phyloP scores from a whole-genome alignment of 371 early-diverging fungal genomes.

The Dipsacomyces acuminosporus region DNA sequence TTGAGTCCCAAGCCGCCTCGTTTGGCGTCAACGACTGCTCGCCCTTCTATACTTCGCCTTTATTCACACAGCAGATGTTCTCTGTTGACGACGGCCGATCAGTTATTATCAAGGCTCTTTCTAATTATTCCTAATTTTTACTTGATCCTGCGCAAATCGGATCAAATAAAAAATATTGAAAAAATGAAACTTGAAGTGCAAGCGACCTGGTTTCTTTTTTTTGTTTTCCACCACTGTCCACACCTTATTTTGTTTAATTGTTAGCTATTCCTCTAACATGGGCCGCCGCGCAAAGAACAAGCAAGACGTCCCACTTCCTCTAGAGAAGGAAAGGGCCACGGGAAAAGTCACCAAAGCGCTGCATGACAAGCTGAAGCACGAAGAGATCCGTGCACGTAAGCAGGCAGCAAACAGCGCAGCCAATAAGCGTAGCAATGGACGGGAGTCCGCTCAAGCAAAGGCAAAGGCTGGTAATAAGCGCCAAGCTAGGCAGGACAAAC shows the following conservation, averaged over 20 bases:
- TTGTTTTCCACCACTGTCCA: too few relatives aligned
- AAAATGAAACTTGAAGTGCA: too few relatives aligned
- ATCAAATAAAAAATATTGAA: too few relatives aligned
- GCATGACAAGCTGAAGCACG: conserved; percentile 31
- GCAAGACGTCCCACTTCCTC: conserved; percentile 58
- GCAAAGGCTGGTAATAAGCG: conserved; percentile 4
- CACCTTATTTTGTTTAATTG: too few relatives aligned
- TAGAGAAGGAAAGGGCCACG: conserved; percentile 43
- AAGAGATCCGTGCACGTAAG: conserved; percentile 22
- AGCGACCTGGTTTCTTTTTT: too few relatives aligned
- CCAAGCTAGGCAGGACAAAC: background rate
- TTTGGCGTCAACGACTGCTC: conserved; percentile 41
- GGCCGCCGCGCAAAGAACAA: conserved; percentile 63
- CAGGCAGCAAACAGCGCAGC: conserved; percentile 4
- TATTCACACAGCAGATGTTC: conserved; percentile 45
- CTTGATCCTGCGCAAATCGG: background rate
- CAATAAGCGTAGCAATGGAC: background rate
- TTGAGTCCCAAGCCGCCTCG: conserved; percentile 38
- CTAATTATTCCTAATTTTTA: conserved; percentile 1
- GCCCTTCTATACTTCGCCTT: conserved; percentile 34
- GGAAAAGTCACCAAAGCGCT: conserved; percentile 36
- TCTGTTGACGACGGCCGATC: conserved; percentile 19
- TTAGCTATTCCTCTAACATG: conserved; percentile 27
- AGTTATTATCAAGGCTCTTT: conserved; percentile 35
- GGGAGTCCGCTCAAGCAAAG: background rate